Evolutionary conservation across 2,329 filamentous ascomycete species (phyloP).

Genomic region (Aspergillus costaricaensis): DNA sequence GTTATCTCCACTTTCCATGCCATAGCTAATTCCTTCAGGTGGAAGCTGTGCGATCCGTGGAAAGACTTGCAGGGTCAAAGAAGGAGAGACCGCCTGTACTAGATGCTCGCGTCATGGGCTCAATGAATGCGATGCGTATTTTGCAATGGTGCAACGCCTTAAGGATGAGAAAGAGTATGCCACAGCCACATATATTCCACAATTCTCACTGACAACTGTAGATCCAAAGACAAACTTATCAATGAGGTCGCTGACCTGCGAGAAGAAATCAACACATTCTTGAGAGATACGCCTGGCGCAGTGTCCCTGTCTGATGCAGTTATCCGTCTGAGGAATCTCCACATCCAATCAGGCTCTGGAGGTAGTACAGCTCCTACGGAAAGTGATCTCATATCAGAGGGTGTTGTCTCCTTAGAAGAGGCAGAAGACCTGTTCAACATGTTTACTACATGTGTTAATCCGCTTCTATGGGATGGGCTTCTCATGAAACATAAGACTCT

Average conservation of each 20-base stretch:
- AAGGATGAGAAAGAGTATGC: too few relatives aligned
- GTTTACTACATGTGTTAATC: slow-evolving; percentile 44
- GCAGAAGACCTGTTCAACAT: slow-evolving; percentile 48
- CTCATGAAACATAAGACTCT: slow-evolving; percentile 33
- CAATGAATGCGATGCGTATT: too few relatives aligned
- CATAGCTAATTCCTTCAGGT: too few relatives aligned
- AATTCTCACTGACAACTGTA: too few relatives aligned
- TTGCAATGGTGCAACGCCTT: too few relatives aligned
- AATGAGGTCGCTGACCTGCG: slow-evolving; percentile 15
- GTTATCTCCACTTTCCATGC: too few relatives aligned
- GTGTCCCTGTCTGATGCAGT: slow-evolving; percentile 27
- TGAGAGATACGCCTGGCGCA: slow-evolving; percentile 30
- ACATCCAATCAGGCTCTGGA: slow-evolving; percentile 5
- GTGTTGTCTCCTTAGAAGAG: slow-evolving; percentile 40
- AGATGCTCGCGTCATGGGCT: too few relatives aligned
- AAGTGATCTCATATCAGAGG: slow-evolving; percentile 46
- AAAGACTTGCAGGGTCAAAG: too few relatives aligned
- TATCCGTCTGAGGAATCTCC: slow-evolving; percentile 45
- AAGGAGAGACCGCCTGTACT: too few relatives aligned
- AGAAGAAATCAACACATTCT: slow-evolving; percentile 43
- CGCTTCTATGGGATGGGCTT: slow-evolving; percentile 47
- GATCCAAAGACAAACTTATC: too few relatives aligned
- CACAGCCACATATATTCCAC: too few relatives aligned
- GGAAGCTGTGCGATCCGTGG: too few relatives aligned
- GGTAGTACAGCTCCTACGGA: slow-evolving; percentile 25